These are phyloP conservation scores for Globisporangium middletonii DNA, from an alignment of 352 stramenopile genomes.

Conservation along the genomic window DNA sequence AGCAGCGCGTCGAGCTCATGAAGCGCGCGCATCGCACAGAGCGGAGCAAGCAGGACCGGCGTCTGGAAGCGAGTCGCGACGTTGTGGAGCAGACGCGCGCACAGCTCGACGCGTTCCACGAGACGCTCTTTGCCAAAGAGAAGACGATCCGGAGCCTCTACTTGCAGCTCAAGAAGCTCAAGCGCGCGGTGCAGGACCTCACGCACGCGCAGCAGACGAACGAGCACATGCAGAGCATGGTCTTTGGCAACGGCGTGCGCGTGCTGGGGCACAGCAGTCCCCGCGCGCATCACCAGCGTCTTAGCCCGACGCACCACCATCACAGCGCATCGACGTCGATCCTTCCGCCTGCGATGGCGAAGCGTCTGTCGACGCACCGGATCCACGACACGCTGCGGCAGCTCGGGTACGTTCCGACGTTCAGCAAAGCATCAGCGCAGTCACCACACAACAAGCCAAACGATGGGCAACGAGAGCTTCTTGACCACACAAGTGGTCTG, in stretches of 20 bases:
- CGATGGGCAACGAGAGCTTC: no score
- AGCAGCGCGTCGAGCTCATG: constrained; percentile 50
- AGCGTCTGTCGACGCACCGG: constrained; percentile 9
- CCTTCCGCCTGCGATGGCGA: neutral
- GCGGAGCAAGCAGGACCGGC: constrained; percentile 41
- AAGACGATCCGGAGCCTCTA: constrained; percentile 54
- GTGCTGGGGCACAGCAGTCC: constrained; percentile 17
- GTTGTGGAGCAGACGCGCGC: constrained; percentile 35
- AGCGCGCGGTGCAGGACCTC: constrained; percentile 54
- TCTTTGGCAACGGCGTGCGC: constrained; percentile 27
- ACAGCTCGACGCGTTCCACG: constrained; percentile 45
- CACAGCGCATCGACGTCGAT: neutral
- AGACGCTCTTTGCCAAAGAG: constrained; percentile 48
- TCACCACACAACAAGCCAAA: no score
- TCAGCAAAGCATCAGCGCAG: neutral
- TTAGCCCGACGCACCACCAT: constrained; percentile 1
- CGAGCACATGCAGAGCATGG: constrained; percentile 38
- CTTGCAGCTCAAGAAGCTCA: constrained; percentile 72
- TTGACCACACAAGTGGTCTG: no score
- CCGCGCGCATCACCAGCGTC: neutral
- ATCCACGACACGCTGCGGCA: constrained; percentile 36
- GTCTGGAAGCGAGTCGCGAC: constrained; percentile 31
- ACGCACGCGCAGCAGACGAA: constrained; percentile 43
- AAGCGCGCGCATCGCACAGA: constrained; percentile 56
- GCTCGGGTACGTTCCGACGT: constrained; percentile 32